A percentile compares a stretch with the other conserved stretches of the same genome.
These are phyloP conservation scores for Penicillium argentinense DNA, from an alignment of 495 filamentous ascomycete species.

Conservation along the genomic window DNA sequence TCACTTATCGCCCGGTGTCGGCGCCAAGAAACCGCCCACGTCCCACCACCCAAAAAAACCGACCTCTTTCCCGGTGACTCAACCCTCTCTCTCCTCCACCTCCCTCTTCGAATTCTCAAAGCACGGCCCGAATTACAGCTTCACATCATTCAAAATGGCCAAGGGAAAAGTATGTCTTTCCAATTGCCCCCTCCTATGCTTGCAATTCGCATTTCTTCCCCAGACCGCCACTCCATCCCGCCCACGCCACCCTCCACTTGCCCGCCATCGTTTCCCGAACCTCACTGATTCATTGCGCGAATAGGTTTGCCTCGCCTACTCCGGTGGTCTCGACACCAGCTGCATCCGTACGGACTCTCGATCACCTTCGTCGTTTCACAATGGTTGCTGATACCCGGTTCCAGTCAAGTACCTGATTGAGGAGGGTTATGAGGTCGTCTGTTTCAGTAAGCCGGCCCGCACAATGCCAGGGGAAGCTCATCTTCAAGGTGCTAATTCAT, in stretches of 20 bases:
- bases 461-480: background rate
- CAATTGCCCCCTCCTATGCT: constrained; percentile 3
- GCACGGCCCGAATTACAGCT: constrained; percentile 1
- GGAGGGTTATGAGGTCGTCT: constrained; percentile 67
- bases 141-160: constrained; percentile 23
- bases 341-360: constrained; percentile 48
- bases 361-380: background rate
- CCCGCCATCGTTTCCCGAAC: background rate
- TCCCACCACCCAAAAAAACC: constrained; percentile 30
- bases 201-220: background rate
- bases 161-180: constrained; percentile 27
- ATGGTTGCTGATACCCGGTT: constrained; percentile 18
- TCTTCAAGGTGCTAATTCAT: constrained; percentile 31
- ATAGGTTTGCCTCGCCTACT: constrained; percentile 42
- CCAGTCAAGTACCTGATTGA: constrained; percentile 64
- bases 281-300: constrained; percentile 18
- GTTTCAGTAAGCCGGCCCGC: constrained; percentile 51
- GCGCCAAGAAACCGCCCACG: constrained; percentile 24
- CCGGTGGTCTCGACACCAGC: constrained; percentile 65
- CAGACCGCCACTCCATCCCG: constrained; percentile 24
- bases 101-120: constrained; percentile 4
- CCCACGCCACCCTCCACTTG: constrained; percentile 11
- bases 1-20: constrained; percentile 31
- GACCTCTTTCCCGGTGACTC: constrained; percentile 35
- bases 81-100: constrained; percentile 18